Base-by-base conservation (phyloP, 1,284 basidiomycete genomes). In the Kwoniella shivajii region DNA sequence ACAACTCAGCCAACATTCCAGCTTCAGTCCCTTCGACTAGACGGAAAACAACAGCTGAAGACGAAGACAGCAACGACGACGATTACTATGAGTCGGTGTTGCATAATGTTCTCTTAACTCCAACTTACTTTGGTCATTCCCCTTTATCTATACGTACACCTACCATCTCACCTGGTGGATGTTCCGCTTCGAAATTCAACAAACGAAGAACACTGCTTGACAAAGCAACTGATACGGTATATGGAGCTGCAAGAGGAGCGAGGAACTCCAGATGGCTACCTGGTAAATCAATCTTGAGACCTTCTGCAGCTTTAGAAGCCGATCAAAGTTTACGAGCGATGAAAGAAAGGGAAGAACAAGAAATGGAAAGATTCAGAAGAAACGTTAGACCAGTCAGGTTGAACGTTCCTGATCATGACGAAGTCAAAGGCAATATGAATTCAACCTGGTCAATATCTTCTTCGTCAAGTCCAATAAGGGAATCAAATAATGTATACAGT, bases 51-150 rank as follows among this genome's bases (percentile, higher is more conserved):
- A 42, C 22, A 24, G 27, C 27, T 14, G 45, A 47, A 47, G 41
- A 9, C 30, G 38, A 18, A 31, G 31, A 26, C 30, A 56, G 18
- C 33, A 20, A 18, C 20, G 20, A 38, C 27, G 34, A 46, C 24
- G 50, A 59, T 27, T 38, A 59, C 13, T 67, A 71, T 48, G 71
- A 73, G n/a, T 67, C 65, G 13, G 71, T 70, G 0, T 52, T 75
- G 11, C 68, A 72, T 53, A 63, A 72, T 37, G 65, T 75, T 20
- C 56, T 71, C 3, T 64, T 75, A 24, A 74, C 72, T 1, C 73
- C 72, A 0, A 68, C 69, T 1, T 71, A 68, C 45, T 57, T 69
- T 41, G 49, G 46, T 18, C 41, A 57, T 4, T 71, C 71, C 14
- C 63, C 67, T 6, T 20, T 37, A 24, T 20, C 42, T 18, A 30